Base-by-base conservation (phyloP, 2,329 filamentous ascomycete genomes). In the Calonectria hongkongensis region DNA sequence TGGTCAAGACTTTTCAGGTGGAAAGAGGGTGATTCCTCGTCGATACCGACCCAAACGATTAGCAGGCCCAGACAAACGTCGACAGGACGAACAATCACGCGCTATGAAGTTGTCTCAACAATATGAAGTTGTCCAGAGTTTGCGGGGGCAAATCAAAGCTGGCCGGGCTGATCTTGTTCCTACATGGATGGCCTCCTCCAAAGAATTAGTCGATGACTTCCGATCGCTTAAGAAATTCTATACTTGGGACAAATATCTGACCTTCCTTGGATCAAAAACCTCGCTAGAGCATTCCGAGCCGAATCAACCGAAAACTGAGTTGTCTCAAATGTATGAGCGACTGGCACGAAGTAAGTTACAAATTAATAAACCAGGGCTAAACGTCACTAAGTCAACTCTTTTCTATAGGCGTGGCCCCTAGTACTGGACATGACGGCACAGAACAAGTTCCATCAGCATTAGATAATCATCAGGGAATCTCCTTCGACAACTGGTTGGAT, bases 401-500 rank as follows among this genome's bases (percentile, higher is more conserved):
- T 33, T n/a, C 33, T 43, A 54, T 69, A 85, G 83, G 83, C 45
- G 78, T 85, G 45, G 82, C 81, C 30, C 82, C 83, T n/a, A 76
- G 80, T 28, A 70, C 73, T 16, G 80, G 79, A n/a, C 68, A 76
- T 21, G 68, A 72, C 27, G 76, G 72, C 21, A 54, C 68, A 54
- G 77, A 79, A 28, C 78, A 66, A 77, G 82, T 43, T 80, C 77
- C 56, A 82, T 77, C 60, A 81, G 81, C 33, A 81, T 84, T 80
- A 4, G 85, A 85, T 30, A 87, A 81, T 72, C 96, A 95, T 80
- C 93, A 95, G 76, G 94, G 94, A 9, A 94, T 98, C 58, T 87
- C 92, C 0, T 98, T 98, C 80, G 88, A 92, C 71, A 89, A 92
- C 58, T 99, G 97, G 97, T 89, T 98, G 3, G 94, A 97, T 77